A percentile compares a stretch with the other conserved stretches of the same genome.
Conservation (phyloP, 768 basidiomycete genomes). For the Royoungia palumana region DNA sequence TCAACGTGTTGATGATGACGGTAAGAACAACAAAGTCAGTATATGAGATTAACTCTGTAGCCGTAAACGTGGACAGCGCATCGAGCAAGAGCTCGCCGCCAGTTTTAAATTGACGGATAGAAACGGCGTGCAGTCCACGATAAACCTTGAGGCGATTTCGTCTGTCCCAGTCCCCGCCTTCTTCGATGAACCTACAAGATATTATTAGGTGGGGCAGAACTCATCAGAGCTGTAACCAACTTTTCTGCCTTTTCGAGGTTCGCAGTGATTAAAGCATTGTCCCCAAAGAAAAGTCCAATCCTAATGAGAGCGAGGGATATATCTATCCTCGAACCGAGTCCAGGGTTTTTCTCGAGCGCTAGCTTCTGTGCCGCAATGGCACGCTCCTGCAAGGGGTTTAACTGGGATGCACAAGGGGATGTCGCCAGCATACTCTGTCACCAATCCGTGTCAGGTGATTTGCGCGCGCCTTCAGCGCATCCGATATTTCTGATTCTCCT, state of each 20-base stretch:
- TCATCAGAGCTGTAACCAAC: conserved; percentile 42
- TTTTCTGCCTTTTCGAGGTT: conserved; percentile 79
- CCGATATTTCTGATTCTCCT: conserved; percentile 91
- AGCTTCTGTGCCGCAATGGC: conserved; percentile 77
- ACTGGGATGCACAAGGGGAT: background rate
- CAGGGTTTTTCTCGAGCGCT: conserved; percentile 89
- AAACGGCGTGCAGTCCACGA: conserved; percentile 77
- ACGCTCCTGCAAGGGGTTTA: conserved; percentile 53
- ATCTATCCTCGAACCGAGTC: conserved; percentile 90
- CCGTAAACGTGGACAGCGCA: conserved; percentile 91
- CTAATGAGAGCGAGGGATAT: conserved; percentile 85
- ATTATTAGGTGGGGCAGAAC: background rate
- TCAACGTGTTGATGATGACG: conserved; percentile 74
- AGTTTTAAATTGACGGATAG: conserved; percentile 86
- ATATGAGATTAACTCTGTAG: conserved; percentile 82
- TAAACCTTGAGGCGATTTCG: conserved; percentile 97
- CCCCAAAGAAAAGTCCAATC: conserved; percentile 87
- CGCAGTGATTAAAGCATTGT: conserved; percentile 64
- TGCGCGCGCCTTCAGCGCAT: conserved; percentile 80
- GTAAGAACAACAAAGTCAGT: conserved; percentile 88
- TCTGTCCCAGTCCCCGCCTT: conserved; percentile 98
- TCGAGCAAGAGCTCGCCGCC: conserved; percentile 86
- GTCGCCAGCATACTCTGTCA: conserved; percentile 51
- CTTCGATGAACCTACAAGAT: conserved; percentile 70
- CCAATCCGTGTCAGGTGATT: conserved; percentile 87